Evolutionary conservation across 2,329 filamentous ascomycete genomes (phyloP).

Genomic region (Tolypocladium pustulatum): DNA sequence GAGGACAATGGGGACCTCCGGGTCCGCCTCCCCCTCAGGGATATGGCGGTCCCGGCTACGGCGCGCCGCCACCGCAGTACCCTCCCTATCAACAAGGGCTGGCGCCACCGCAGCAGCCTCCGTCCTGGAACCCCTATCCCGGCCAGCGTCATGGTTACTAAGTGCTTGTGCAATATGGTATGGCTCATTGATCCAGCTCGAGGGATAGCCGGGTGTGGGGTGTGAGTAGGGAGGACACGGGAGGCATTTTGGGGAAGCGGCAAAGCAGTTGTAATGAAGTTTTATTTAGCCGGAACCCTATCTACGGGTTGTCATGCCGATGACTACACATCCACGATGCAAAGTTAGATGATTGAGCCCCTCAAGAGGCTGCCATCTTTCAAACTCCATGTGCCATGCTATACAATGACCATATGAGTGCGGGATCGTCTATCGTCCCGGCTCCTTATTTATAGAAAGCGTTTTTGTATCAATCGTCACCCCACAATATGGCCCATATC

Average conservation of each 20-base stretch:
- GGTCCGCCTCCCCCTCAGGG: slow-evolving; percentile 4
- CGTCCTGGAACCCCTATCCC: slow-evolving; percentile 26
- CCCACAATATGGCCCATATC: background rate
- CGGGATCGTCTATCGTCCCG: background rate
- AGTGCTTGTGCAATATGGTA: background rate
- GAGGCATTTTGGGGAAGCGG: background rate
- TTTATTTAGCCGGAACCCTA: background rate
- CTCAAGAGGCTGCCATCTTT: background rate
- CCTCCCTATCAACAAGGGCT: slow-evolving; percentile 13
- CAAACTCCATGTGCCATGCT: background rate
- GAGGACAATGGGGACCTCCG: slow-evolving; percentile 7
- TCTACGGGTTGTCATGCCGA: background rate
- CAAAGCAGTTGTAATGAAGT: too few relatives aligned
- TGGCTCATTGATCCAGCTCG: too few relatives aligned
- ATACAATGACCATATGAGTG: background rate
- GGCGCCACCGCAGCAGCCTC: slow-evolving; percentile 11
- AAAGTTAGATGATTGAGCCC: background rate
- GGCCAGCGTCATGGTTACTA: slow-evolving; percentile 25
- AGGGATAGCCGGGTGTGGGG: background rate
- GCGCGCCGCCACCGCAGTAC: slow-evolving; percentile 11
- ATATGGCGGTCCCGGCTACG: slow-evolving; percentile 13
- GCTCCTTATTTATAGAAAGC: background rate
- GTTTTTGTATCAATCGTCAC: background rate
- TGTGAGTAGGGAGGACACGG: background rate
- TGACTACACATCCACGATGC: background rate